These are phyloP conservation scores for Climacium dendroides DNA, from an alignment of 225 moss, liverwort and hornwort genomes.

Conservation along the genomic window DNA sequence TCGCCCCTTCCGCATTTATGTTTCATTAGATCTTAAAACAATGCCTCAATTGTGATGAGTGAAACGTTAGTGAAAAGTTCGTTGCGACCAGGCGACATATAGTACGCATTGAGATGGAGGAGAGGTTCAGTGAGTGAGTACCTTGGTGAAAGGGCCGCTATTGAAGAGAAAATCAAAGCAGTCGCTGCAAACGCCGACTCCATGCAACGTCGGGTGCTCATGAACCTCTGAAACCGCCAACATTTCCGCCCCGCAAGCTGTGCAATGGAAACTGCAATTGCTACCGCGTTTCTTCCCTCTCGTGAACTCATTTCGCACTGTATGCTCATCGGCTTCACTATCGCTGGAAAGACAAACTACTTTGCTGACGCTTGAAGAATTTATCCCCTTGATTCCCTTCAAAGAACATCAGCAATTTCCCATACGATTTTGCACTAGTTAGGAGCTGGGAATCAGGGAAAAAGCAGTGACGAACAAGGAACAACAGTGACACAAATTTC, in stretches of 20 bases:
- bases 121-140: neutral
- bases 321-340: neutral
- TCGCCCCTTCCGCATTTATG: neutral
- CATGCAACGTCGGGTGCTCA: neutral
- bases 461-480: neutral
- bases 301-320: neutral
- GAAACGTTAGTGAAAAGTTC: too few relatives aligned
- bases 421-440: neutral
- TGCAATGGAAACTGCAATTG: neutral
- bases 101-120: neutral
- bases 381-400: neutral
- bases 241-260: neutral
- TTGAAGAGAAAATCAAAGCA: neutral
- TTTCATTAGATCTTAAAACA: neutral
- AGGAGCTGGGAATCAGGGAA: neutral
- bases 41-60: too few relatives aligned
- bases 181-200: neutral
- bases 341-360: neutral
- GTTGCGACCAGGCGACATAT: neutral
- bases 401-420: neutral
- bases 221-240: neutral
- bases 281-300: neutral
- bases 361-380: neutral
- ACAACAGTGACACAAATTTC: neutral
- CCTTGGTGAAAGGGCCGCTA: neutral